Base-by-base conservation (phyloP, 2,329 filamentous ascomycete species). In the Calonectria pseudoturangicola region DNA sequence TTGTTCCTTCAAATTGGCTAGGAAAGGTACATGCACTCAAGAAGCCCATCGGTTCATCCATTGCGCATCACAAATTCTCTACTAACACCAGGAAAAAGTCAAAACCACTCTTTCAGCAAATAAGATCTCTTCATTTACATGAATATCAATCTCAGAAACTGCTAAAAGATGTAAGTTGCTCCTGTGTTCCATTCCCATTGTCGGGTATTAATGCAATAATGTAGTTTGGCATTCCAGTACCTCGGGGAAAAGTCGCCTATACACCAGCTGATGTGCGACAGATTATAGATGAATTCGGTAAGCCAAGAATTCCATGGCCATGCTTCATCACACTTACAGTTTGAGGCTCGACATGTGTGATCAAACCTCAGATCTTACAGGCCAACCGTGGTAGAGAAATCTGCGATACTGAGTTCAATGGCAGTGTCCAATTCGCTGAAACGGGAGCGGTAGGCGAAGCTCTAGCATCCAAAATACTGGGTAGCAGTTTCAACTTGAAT, bases 111-210 rank as follows among this genome's bases (percentile, higher is more conserved):
- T 33, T 45, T 45, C 41, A 18, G 7, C 50, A 54, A n/a, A 54
- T 9, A 8, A 18, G 50, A 54, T 33, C 15, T 6, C 50, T 54
- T 27, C 50, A 54, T 54, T n/a, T 54, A 6, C 50, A 54, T 18
- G 50, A 54, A 54, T 33, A 54, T 16, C 50, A 54, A 54, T 54
- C 50, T 5, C 50, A 54, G 16, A 15, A 54, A 4, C 50, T 54
- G 10, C 50, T 54, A 9, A 33, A 10, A 30, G 27, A 54, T 4
- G 50, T 18, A 54, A 18, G 27, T n/a, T 10, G 4, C 6, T n/a
- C 1, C 15, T 7, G 10, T 33, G 7, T 9, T 1, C 27, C 15
- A 7, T 4, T 3, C 13, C 16, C 9, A 9, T 27, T 6, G 2
- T 25, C 30, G 7, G 30, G n/a, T 7, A 18, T n/a, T 54, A 15